These are phyloP conservation scores for Diphasiastrum complanatum DNA, from an alignment of 83 land plant genomes.

Conservation along the genomic window DNA sequence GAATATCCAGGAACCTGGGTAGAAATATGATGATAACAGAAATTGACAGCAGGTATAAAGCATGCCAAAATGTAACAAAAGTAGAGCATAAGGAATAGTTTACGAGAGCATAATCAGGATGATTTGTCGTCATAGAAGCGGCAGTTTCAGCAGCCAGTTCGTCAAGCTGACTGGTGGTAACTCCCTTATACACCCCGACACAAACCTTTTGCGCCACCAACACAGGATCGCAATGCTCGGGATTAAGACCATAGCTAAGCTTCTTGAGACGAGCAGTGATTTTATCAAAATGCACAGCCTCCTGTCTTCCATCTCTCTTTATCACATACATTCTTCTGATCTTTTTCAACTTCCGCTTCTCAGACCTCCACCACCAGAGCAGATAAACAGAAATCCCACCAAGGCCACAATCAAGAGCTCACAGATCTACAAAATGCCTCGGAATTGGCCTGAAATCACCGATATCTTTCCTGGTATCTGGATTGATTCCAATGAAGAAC, in stretches of 20 bases:
- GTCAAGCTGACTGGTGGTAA: conserved; percentile 91
- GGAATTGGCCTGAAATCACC: no score
- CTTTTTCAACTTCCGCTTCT: no score
- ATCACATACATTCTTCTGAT: conserved; percentile 16
- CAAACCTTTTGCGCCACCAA: conserved; percentile 93
- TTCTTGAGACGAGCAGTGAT: conserved; percentile 16
- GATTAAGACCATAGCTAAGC: conserved; percentile 15
- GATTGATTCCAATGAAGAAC: no score
- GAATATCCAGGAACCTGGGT: no score
- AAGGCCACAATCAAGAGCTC: no score
- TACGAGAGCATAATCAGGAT: conserved; percentile 89
- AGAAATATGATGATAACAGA: no score
- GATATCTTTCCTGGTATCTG: no score
- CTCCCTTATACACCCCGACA: conserved; percentile 90
- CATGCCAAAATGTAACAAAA: no score
- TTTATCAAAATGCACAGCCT: conserved; percentile 15
- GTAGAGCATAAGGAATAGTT: conserved; percentile 14
- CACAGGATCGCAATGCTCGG: conserved; percentile 37
- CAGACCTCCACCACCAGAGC: no score
- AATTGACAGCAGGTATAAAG: no score
- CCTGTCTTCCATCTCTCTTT: conserved; percentile 13
- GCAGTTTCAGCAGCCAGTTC: conserved; percentile 96
- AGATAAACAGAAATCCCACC: no score
- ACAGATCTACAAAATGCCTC: no score
- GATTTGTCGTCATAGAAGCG: conserved; percentile 87